These are phyloP conservation scores for Lantana camara DNA, from an alignment of 257 asterid genomes.

Conservation along the genomic window DNA sequence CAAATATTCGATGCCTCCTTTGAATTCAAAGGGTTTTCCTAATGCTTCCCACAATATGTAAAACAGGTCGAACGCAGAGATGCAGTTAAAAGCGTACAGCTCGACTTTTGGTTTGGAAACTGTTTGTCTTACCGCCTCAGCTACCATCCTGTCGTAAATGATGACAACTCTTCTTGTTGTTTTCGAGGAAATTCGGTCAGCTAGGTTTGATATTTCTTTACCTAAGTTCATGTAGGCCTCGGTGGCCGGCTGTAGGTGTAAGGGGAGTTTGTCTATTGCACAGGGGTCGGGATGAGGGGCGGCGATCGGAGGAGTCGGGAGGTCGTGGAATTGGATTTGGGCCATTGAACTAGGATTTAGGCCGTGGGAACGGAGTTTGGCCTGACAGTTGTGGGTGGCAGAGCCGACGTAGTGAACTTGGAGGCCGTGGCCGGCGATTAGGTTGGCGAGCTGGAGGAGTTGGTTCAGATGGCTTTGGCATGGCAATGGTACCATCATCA, in stretches of 20 bases:
- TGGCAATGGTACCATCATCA: conserved; percentile 49
- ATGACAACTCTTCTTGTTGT: conserved; percentile 27
- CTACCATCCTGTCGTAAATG: conserved; percentile 38
- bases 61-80: conserved; percentile 44
- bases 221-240: conserved; percentile 35
- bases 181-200: conserved; percentile 23
- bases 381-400: conserved; percentile 52
- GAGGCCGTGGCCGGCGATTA: conserved; percentile 27
- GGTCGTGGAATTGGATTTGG: conserved; percentile 39
- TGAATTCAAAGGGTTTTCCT: conserved; percentile 40
- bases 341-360: conserved; percentile 24
- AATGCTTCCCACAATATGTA: conserved; percentile 34
- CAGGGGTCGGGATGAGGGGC: conserved; percentile 34
- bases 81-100: conserved; percentile 47
- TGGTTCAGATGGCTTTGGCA: conserved; percentile 55
- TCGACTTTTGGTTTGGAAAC: conserved; percentile 37
- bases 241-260: conserved; percentile 41
- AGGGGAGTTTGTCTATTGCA: conserved; percentile 33
- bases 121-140: conserved; percentile 41
- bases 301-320: conserved; percentile 41
- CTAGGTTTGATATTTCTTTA: conserved; percentile 26
- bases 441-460: conserved; percentile 40
- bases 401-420: conserved; percentile 45
- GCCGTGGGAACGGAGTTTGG: conserved; percentile 35
- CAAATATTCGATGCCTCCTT: conserved; percentile 5